phyloP scores from a whole-genome alignment of 768 basidiomycete genomes.

The Neoboletus magnificus region DNA sequence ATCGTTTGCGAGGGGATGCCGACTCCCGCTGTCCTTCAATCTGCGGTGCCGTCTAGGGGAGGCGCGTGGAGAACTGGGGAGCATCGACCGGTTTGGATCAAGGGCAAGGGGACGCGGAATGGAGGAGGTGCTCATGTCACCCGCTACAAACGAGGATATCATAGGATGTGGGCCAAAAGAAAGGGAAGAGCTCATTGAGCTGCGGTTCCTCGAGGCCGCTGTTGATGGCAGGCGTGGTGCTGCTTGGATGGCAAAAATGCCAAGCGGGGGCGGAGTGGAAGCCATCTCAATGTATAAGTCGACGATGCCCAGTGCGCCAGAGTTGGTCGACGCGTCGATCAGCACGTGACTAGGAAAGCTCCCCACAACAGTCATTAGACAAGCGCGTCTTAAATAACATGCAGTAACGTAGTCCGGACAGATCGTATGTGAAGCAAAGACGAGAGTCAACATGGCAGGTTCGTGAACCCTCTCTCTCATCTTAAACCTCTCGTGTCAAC shows the following conservation, averaged over 20 bases:
- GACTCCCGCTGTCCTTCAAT: conserved; percentile 50
- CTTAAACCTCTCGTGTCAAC: conserved; percentile 65
- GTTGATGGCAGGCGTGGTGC: conserved; percentile 54
- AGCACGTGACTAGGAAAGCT: conserved; percentile 15
- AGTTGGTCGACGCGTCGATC: conserved; percentile 5
- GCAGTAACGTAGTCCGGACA: not conserved
- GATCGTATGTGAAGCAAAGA: not conserved
- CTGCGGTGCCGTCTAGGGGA: conserved; percentile 59
- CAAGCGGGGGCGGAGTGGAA: conserved; percentile 50
- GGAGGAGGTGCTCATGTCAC: conserved; percentile 59
- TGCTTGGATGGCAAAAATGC: conserved; percentile 41
- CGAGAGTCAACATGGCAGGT: not conserved
- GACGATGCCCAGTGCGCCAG: not conserved
- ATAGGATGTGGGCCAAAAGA: conserved; percentile 80
- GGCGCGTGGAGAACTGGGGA: conserved; percentile 69
- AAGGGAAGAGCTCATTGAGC: conserved; percentile 76
- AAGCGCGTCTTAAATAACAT: not conserved
- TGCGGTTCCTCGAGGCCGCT: conserved; percentile 53
- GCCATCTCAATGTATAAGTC: conserved; percentile 22
- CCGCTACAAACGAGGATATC: conserved; percentile 65
- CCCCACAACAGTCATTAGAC: not conserved
- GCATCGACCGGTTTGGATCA: conserved; percentile 78
- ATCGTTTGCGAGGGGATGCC: conserved; percentile 76
- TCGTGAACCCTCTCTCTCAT: conserved; percentile 18
- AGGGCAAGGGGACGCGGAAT: conserved; percentile 55